Evolutionary conservation across 208 protist genomes (phyloP), one percentile per base, ranked within the genome.

Genomic region (Acanthamoeba sp.): DNA sequence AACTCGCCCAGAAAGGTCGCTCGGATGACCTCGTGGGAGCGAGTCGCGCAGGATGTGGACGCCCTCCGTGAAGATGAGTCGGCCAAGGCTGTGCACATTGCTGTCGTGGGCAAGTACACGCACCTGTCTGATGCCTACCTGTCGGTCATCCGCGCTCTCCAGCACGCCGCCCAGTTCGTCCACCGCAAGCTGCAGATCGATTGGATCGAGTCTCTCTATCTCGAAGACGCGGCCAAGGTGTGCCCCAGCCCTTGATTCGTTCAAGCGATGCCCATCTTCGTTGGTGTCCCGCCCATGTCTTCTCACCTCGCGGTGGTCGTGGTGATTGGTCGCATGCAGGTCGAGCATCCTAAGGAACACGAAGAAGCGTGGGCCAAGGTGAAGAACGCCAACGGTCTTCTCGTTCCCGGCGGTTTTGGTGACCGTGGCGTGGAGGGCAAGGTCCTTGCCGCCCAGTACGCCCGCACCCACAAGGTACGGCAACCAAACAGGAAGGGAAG

Each of bases 381-480:
- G 0, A 94, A 98, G n/a, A 91, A 94, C 71, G 98, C 97, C 84
- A 97, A 99, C 94, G 99, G 99, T 92, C 98, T 99, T 62, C 98
- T 99, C 52, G 98, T 99, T 4, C 99, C 99, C 22, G 99, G 99
- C 90, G 99, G 99, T 50, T 99, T 99, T 97, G 99, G 99, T 55
- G 96, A 97, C 38, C 98, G 99, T 59, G 99, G 99, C 71, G 97
- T 99, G 32, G 98, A 99, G 84, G 99, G 78, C 55, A 99, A 99
- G 97, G 98, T 99, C 66, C 55, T 93, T 2, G 99, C 99, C 1
- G 98, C 98, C 59, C 95, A 99, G 69, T 98, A 99, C 87, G 99
- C 99, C 14, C 98, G 99, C 57, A 97, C 95, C 50, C 96, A 99
- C 95, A 99, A 99, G 94, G 99, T 99, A 29, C 1, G 40, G 45